phyloP scores from a whole-genome alignment of 805 yeast genomes.

The Teunomyces kruisii region DNA sequence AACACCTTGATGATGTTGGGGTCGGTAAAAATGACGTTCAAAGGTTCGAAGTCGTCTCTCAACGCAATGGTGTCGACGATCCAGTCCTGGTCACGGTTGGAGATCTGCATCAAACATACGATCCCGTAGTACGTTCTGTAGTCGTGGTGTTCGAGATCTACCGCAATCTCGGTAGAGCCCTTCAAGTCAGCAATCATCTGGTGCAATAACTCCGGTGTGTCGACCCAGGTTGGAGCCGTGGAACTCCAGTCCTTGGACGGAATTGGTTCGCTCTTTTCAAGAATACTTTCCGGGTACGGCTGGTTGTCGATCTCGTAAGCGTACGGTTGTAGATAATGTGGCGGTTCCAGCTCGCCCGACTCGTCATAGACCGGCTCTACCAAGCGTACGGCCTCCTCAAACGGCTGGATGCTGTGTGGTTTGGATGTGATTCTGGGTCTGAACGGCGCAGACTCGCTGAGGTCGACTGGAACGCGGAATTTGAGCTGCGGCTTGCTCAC shows the following conservation, averaged over 20 bases:
- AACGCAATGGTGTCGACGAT: slow-evolving; percentile 80
- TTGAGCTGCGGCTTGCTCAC: slow-evolving; percentile 67
- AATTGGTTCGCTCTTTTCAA: slow-evolving; percentile 41
- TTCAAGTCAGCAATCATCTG: slow-evolving; percentile 56
- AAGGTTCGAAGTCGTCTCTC: slow-evolving; percentile 62
- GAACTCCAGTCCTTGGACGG: slow-evolving; percentile 64
- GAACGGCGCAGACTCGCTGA: slow-evolving; percentile 70
- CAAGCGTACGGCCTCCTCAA: slow-evolving; percentile 48
- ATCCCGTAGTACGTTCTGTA: slow-evolving; percentile 86
- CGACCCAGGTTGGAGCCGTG: slow-evolving; percentile 71
- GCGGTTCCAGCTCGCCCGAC: slow-evolving; percentile 41
- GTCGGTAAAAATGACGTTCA: slow-evolving; percentile 78
- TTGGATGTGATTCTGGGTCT: slow-evolving; percentile 68
- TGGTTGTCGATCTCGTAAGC: slow-evolving; percentile 66
- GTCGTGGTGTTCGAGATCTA: slow-evolving; percentile 96
- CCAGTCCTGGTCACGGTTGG: slow-evolving; percentile 79
- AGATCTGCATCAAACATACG: slow-evolving; percentile 90
- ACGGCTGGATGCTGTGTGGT: slow-evolving; percentile 64
- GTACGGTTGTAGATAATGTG: slow-evolving; percentile 80
- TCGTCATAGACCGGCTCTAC: slow-evolving; percentile 27
- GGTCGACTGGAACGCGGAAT: slow-evolving; percentile 63
- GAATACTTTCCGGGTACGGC: slow-evolving; percentile 63
- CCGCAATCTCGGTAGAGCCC: slow-evolving; percentile 66
- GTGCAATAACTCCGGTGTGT: slow-evolving; percentile 49
- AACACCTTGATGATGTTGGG: slow-evolving; percentile 82